These are phyloP conservation scores for Gossypium mustelinum DNA, from an alignment of 345 rosid species.

Conservation along the genomic window DNA sequence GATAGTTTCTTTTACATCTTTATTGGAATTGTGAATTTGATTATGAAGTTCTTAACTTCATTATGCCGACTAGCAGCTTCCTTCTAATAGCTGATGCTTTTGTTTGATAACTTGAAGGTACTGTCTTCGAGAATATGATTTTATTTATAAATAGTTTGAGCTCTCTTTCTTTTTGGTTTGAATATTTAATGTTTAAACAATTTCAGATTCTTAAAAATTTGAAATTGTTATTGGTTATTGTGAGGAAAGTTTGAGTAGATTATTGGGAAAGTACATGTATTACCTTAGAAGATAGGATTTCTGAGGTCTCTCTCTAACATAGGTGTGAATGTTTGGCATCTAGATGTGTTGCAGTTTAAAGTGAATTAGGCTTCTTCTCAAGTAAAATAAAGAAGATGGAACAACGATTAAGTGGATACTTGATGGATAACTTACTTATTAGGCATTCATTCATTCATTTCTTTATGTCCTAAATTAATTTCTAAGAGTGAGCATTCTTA, in stretches of 20 bases:
- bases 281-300: background rate
- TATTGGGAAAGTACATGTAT: background rate
- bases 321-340: background rate
- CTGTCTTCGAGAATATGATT: background rate
- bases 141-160: background rate
- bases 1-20: background rate
- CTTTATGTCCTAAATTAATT: background rate
- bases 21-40: background rate
- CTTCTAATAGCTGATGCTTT: slow-evolving; percentile 1
- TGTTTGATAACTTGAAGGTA: slow-evolving; percentile 1
- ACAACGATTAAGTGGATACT: no score
- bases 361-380: background rate
- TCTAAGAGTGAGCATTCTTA: background rate
- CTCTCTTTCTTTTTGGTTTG: background rate
- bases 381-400: background rate
- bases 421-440: background rate
- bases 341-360: background rate
- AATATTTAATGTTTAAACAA: background rate
- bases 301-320: background rate
- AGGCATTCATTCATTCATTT: background rate
- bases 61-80: background rate
- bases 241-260: slow-evolving; percentile 1
- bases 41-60: background rate
- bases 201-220: background rate
- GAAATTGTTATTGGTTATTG: background rate